phyloP scores from a whole-genome alignment of 2,329 filamentous ascomycete genomes.

The Sporothrix humicola region DNA sequence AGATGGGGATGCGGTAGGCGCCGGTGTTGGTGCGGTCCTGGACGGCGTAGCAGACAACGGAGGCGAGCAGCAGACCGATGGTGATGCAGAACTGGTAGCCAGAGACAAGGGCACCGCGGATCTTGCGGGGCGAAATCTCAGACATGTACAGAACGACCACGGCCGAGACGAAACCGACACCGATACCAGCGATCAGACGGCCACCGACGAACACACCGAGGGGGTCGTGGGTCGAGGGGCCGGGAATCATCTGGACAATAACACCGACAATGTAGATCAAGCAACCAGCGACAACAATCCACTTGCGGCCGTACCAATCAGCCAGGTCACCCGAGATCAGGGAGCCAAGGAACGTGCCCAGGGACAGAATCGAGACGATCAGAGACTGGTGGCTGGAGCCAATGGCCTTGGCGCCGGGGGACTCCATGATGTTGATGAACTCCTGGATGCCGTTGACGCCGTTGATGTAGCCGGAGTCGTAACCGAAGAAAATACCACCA shows the following conservation, averaged over 20 bases:
- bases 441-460: conserved; percentile 61
- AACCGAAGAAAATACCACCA: conserved; percentile 78
- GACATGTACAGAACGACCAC: conserved; percentile 88
- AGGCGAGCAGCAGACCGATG: conserved; percentile 65
- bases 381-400: conserved; percentile 56
- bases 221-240: conserved; percentile 52
- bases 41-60: conserved; percentile 71
- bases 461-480: conserved; percentile 78
- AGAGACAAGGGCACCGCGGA: conserved; percentile 58
- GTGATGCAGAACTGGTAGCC: conserved; percentile 78
- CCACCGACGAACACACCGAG: conserved; percentile 71
- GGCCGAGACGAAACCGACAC: conserved; percentile 80
- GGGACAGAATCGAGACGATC: conserved; percentile 78
- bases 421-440: conserved; percentile 61
- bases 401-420: conserved; percentile 46
- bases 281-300: conserved; percentile 74
- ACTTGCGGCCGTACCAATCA: conserved; percentile 75
- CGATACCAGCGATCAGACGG: conserved; percentile 75
- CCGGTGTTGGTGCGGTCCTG: conserved; percentile 65
- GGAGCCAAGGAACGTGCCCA: conserved; percentile 78
- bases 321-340: conserved; percentile 78
- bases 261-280: conserved; percentile 72
- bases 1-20: conserved; percentile 81
- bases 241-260: conserved; percentile 66
- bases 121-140: conserved; percentile 75